Base-by-base conservation (phyloP, 2,329 filamentous ascomycete species). In the Mycogone perniciosa region DNA sequence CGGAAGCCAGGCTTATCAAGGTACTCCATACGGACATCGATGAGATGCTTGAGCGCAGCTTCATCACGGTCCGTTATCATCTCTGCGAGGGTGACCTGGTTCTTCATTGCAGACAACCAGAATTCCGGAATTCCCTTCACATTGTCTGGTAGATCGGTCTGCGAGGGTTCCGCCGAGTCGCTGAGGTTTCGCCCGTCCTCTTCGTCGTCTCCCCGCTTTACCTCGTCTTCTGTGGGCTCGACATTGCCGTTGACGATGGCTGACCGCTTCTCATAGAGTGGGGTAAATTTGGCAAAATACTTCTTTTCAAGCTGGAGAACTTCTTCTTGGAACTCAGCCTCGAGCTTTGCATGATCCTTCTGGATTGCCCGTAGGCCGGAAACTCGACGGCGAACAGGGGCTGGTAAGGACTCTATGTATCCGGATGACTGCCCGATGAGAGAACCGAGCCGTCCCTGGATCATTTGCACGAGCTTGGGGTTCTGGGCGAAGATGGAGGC, bases 31-130 rank as follows among this genome's bases (percentile, higher is more conserved):
- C 92, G 90, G 63, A 99, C 89, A 68, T 99, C 92, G 59, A 81
- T 85, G 52, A 99, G 79, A 66, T 86, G 80, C 76, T 95, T 95
- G 52, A 99, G 85, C 48, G 91, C 93, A 60, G 82, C 84, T 81
- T 99, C 93, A 67, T 99, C 93, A 59, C 90, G 88, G 64, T 97
- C 93, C 64, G 93, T 99, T 69, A 99, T 96, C 83, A 96, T 96
- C 74, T 99, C 95, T 51, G 92, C 89, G 51, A 99, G 84, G 31
- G 91, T 95, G 64, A 93, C 83, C 71, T 96, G 92, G 79, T 99
- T 99, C 82, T 99, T 99, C 92, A 99, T 97, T 62, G 95, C 92
- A 55, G 92, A 96, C 46, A 99, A 80, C 93, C 93, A 99, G 81
- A 99, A 99, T 74, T 99, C 93, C 57, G 93, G 93, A 57, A 99